Evolutionary conservation across 331 rosid genomes (phyloP).

Genomic region (Stylosanthes scabra): DNA sequence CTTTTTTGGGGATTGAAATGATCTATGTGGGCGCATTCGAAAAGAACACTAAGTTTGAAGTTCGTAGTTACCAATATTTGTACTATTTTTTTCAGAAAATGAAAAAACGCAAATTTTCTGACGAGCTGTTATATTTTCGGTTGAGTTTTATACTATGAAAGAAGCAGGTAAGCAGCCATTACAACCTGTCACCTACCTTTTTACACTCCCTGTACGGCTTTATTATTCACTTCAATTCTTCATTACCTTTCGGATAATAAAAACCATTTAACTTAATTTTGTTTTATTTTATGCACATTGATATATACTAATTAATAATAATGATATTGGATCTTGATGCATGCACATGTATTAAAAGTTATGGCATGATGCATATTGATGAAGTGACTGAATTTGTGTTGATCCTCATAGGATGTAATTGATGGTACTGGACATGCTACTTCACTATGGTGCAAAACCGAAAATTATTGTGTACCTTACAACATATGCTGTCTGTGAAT

Average conservation of each 20-base stretch:
- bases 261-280: conserved; percentile 15
- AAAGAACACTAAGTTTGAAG: conserved; percentile 39
- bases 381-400: background rate
- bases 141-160: conserved; percentile 34
- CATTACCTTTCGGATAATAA: conserved; percentile 46
- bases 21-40: conserved; percentile 48
- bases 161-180: conserved; percentile 46
- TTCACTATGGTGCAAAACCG: conserved; percentile 20
- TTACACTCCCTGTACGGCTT: conserved; percentile 38
- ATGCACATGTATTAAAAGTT: no score
- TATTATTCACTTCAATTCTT: background rate
- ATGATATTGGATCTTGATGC: no score
- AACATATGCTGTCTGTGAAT: conserved; percentile 14
- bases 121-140: conserved; percentile 35
- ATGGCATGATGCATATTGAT: no score
- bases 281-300: no score
- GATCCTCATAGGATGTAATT: background rate
- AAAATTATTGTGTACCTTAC: conserved; percentile 18
- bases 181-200: conserved; percentile 53
- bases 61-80: conserved; percentile 43
- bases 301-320: no score
- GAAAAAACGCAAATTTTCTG: conserved; percentile 31
- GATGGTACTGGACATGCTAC: background rate
- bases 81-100: conserved; percentile 47
- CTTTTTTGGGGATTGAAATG: conserved; percentile 48